A percentile compares a stretch with the other conserved stretches of the same genome.
phyloP scores from a whole-genome alignment of 768 basidiomycete species.

The Podaxis sp. region DNA sequence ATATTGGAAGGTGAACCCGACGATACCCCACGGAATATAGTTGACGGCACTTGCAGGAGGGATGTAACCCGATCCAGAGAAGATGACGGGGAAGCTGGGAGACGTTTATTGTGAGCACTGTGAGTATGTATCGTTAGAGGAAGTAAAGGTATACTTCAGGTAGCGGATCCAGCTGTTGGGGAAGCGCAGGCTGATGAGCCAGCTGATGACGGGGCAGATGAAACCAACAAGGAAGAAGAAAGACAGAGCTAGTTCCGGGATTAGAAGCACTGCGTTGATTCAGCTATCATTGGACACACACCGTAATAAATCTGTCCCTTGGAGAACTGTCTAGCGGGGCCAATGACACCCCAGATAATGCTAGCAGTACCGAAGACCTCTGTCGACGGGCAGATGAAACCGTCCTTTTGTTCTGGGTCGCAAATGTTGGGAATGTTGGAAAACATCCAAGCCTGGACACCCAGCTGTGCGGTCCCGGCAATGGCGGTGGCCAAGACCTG shows the following conservation, averaged over 20 bases:
- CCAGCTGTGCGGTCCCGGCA: constrained; percentile 72
- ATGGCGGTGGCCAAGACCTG: constrained; percentile 69
- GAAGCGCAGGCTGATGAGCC: constrained; percentile 54
- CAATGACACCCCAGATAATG: constrained; percentile 83
- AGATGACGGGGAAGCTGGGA: constrained; percentile 52
- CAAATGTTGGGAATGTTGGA: constrained; percentile 67
- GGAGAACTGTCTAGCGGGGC: constrained; percentile 72
- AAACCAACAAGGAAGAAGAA: constrained; percentile 83
- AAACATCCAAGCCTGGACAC: constrained; percentile 80
- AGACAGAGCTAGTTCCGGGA: constrained; percentile 38
- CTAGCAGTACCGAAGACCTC: constrained; percentile 79
- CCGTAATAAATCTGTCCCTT: constrained; percentile 59
- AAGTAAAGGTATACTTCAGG: constrained; percentile 50
- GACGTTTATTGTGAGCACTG: background rate
- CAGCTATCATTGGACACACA: constrained; percentile 15
- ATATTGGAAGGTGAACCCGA: constrained; percentile 68
- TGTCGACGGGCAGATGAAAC: constrained; percentile 70
- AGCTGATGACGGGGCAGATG: constrained; percentile 56
- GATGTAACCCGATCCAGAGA: constrained; percentile 58
- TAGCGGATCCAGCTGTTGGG: constrained; percentile 62
- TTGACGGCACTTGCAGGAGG: constrained; percentile 70
- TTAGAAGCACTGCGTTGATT: background rate
- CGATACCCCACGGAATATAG: constrained; percentile 65
- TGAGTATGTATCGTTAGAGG: background rate
- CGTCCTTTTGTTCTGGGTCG: constrained; percentile 47